Percentiles rank a stretch among this genome's conserved stretches.
These are phyloP conservation scores for Halenospora varia DNA, from an alignment of 495 filamentous ascomycete species.

Conservation along the genomic window DNA sequence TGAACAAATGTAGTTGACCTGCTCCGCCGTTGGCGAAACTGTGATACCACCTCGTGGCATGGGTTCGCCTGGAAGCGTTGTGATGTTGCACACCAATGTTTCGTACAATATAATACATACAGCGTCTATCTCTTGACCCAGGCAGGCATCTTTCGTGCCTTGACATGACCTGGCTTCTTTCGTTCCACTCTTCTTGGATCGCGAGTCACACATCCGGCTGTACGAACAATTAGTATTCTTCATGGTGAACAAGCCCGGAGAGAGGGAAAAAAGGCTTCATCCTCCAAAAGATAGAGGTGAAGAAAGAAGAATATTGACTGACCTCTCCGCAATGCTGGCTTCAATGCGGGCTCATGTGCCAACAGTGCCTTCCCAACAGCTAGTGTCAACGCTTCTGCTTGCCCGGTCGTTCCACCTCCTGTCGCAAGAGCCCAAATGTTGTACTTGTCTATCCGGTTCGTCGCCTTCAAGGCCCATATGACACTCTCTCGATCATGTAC, in stretches of 20 bases:
- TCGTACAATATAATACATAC: slow-evolving; percentile 18
- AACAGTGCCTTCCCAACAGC: slow-evolving; percentile 85
- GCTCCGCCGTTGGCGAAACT: no score
- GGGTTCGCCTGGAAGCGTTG: no score
- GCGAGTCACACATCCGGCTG: slow-evolving; percentile 88
- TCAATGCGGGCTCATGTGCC: slow-evolving; percentile 86
- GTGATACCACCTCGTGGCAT: no score
- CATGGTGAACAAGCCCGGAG: slow-evolving; percentile 8
- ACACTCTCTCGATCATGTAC: slow-evolving; percentile 94
- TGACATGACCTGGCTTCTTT: slow-evolving; percentile 94
- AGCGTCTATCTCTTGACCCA: slow-evolving; percentile 83
- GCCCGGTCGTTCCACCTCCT: slow-evolving; percentile 89
- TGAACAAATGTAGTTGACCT: no score
- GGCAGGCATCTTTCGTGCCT: slow-evolving; percentile 95
- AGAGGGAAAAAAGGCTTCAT: slow-evolving; percentile 19
- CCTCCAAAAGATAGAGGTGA: background rate
- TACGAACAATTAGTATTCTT: slow-evolving; percentile 29
- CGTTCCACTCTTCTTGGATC: slow-evolving; percentile 92
- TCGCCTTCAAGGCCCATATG: slow-evolving; percentile 81
- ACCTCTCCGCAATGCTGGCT: slow-evolving; percentile 85
- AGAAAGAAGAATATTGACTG: slow-evolving; percentile 34
- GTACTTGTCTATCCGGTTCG: slow-evolving; percentile 87
- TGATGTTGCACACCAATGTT: background rate
- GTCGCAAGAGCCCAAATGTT: slow-evolving; percentile 84
- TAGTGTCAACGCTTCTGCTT: slow-evolving; percentile 92